Evolutionary conservation across 2,329 filamentous ascomycete species (phyloP).

Genomic region (Calonectria pauciramosa): DNA sequence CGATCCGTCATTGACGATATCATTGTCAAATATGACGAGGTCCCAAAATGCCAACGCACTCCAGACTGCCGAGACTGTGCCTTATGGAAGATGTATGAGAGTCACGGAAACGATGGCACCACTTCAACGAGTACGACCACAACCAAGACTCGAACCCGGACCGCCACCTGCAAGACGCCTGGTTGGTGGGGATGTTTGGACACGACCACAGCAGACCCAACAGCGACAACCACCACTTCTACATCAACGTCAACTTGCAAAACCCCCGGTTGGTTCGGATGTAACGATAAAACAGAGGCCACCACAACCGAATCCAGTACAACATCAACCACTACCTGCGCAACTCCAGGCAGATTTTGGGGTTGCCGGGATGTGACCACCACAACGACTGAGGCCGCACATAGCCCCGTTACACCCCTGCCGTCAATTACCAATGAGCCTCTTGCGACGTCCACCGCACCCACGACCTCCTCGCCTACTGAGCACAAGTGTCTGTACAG

Average conservation of each 20-base stretch:
- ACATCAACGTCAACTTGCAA: slow-evolving; percentile 69
- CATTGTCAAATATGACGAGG: slow-evolving; percentile 83
- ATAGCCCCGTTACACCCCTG: slow-evolving; percentile 43
- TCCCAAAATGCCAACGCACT: slow-evolving; percentile 82
- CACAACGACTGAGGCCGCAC: slow-evolving; percentile 50
- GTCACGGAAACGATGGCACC: slow-evolving; percentile 85
- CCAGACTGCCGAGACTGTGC: slow-evolving; percentile 90
- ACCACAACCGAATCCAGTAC: slow-evolving; percentile 51
- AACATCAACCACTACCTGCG: slow-evolving; percentile 54
- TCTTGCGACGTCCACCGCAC: slow-evolving; percentile 46
- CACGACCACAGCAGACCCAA: slow-evolving; percentile 66
- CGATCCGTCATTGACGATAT: slow-evolving; percentile 89
- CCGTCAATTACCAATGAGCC: slow-evolving; percentile 50
- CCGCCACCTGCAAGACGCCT: slow-evolving; percentile 89
- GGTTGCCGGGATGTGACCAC: slow-evolving; percentile 64
- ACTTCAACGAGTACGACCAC: slow-evolving; percentile 71
- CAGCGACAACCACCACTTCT: slow-evolving; percentile 59
- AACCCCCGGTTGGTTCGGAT: slow-evolving; percentile 77
- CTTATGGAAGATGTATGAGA: slow-evolving; percentile 95
- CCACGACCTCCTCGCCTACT: slow-evolving; percentile 40
- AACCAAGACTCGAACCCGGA: slow-evolving; percentile 80
- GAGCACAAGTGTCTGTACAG: slow-evolving; percentile 52
- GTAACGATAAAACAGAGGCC: slow-evolving; percentile 62
- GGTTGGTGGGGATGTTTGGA: slow-evolving; percentile 92
- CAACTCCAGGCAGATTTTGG: slow-evolving; percentile 69